Evolutionary conservation across 306 rosid species (phyloP), one percentile per base, ranked within the genome.

Genomic region (Begonia fuchsioides): DNA sequence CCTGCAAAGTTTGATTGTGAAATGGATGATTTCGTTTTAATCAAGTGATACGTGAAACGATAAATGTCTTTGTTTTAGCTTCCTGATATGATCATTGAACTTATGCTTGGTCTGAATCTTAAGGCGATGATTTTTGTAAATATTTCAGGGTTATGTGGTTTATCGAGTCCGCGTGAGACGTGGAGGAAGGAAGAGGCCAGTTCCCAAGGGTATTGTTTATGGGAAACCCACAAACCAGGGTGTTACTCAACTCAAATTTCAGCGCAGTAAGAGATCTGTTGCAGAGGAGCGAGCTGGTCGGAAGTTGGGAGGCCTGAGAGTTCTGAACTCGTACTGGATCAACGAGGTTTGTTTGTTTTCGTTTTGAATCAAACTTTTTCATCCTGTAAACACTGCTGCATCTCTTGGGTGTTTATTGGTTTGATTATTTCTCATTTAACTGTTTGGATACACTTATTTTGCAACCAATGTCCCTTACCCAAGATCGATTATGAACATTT

Each of bases 141-240:
- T 41, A n/a, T 41, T 3, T 41, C 46, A 58, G 63, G 63, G 63
- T 17, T 49, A 58, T 49, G 63, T 59, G 12, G 50, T 51, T 3
- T 59, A 59, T 32, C 51, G 56, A 11, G 56, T 59, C 9, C 56
- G 51, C 9, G 62, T 57, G 18, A 57, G 54, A 19, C 47, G 62
- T 9, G 62, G 47, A 38, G 62, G 62, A 11, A 15, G 62, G 47
- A 57, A 57, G 62, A 39, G 62, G n/a, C 62, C 62, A 17, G 59
- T 57, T 38, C 62, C 39, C 10, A 38, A 47, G 38, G 62, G 53
- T 47, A 57, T 57, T 47, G 62, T 47, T 17, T 57, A 57, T 50
- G 54, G 64, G 13, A 59, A 59, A 17, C 64, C 64, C 15, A 59
- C 59, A 38, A 61, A 61, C 41, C 67, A 61, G 15, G 60, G 67